Evolutionary conservation across 2,329 filamentous ascomycete species (phyloP).

Genomic region (Phaeomoniella chlamydospora): DNA sequence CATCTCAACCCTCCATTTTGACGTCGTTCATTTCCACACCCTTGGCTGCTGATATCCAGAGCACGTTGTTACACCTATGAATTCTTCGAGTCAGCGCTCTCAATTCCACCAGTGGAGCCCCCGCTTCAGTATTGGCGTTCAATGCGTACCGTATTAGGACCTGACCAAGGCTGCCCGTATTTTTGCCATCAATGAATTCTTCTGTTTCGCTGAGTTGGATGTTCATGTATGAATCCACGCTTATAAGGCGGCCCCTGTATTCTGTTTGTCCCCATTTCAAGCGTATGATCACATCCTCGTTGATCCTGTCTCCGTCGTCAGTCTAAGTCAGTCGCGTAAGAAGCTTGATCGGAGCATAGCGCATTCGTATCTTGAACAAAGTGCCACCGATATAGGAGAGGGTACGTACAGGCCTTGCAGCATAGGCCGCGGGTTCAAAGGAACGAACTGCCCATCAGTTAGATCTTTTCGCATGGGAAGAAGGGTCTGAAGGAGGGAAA

Average conservation of each 20-base stretch:
- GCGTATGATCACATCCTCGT: conserved; percentile 79
- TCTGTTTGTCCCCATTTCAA: conserved; percentile 98
- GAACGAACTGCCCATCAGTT: conserved; percentile 52
- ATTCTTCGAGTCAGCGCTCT: too few relatives aligned
- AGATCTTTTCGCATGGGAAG: conserved; percentile 6
- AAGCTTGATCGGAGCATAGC: not conserved
- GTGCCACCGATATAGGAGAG: conserved; percentile 1
- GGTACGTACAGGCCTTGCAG: conserved; percentile 74
- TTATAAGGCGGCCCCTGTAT: conserved; percentile 87
- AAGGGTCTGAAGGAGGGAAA: not conserved
- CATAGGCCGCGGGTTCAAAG: conserved; percentile 92
- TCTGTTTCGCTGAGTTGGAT: conserved; percentile 81
- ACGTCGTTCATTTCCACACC: conserved; percentile 29
- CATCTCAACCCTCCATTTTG: conserved; percentile 12
- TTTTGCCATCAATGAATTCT: conserved; percentile 82
- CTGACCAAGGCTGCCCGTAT: conserved; percentile 71
- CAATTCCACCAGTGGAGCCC: too few relatives aligned
- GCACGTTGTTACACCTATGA: conserved; percentile 84
- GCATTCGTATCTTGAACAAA: conserved; percentile 1
- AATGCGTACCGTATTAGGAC: conserved; percentile 68
- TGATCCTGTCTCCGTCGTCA: conserved; percentile 42
- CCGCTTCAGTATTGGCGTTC: too few relatives aligned
- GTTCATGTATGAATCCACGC: conserved; percentile 98
- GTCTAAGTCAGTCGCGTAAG: not conserved
- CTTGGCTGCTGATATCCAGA: conserved; percentile 61